A percentile compares a stretch with the other conserved stretches of the same genome.
phyloP scores from a whole-genome alignment of 129 eudicot species.

The Lactuca saligna region DNA sequence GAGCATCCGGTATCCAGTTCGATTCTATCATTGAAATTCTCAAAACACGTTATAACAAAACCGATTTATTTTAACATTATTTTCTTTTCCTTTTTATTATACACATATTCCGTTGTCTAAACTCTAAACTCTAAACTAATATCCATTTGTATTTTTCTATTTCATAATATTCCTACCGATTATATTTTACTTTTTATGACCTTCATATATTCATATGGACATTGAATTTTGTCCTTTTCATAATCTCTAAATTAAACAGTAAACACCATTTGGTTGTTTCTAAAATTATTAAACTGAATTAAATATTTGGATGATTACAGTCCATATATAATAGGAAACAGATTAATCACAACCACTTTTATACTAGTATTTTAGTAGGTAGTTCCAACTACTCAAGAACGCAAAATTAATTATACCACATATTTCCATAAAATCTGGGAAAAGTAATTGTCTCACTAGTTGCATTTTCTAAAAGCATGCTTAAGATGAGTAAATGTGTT shows the following conservation, averaged over 20 bases:
- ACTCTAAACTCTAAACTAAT: not conserved
- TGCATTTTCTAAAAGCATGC: slow-evolving; percentile 16
- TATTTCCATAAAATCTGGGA: slow-evolving; percentile 11
- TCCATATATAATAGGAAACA: not conserved
- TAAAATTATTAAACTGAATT: no score
- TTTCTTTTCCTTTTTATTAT: not conserved
- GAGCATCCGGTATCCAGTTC: slow-evolving; percentile 20
- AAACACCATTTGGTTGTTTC: no score
- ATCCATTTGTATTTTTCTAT: not conserved
- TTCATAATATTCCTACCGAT: not conserved
- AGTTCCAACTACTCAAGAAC: not conserved
- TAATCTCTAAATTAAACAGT: no score
- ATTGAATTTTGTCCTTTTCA: no score
- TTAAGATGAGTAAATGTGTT: slow-evolving; percentile 10
- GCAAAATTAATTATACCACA: not conserved
- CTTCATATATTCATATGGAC: no score
- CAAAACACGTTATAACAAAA: slow-evolving; percentile 11
- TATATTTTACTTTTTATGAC: no score
- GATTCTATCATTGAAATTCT: slow-evolving; percentile 23
- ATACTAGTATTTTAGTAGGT: not conserved
- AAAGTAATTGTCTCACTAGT: slow-evolving; percentile 1
- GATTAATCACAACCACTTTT: slow-evolving; percentile 12
- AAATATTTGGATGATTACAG: no score
- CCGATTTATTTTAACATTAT: not conserved
- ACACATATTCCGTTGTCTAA: not conserved